Base-by-base conservation (phyloP, 2,329 filamentous ascomycete genomes). In the Neopestalotiopsis sp. region DNA sequence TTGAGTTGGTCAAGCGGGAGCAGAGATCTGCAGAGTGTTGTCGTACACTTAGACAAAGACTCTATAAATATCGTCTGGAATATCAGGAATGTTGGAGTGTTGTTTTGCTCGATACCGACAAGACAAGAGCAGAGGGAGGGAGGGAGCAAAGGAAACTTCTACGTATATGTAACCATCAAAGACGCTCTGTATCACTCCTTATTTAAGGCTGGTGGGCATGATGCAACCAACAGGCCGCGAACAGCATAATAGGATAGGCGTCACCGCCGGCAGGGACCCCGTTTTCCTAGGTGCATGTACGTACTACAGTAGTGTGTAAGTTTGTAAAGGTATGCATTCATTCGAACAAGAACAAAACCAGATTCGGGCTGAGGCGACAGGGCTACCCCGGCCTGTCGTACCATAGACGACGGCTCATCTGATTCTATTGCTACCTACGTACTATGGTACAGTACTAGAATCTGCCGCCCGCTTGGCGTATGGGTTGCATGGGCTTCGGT, bases 391-490 rank as follows among this genome's bases (percentile, higher is more conserved):
- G 61, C 61, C 61, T 10, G 42, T 53, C 20, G 28, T 30, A 40
- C 61, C 61, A 53, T 53, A 64, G 28, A 34, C n/a, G 17, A 64
- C 28, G 40, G 9, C 17, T 45, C 40, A 34, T 34, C 34, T 40
- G 17, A 38, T 61, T 13, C 59, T 34, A 42, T 62, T 62, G 59
- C 40, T 53, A 38, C 28, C n/a, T 32, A 28, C 24, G 24, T 28
- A 28, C 24, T 28, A 28, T 28, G 24, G 24, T 28, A 28, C 24
- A 28, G 24, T 28, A 38, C 34, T 38, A 56, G 63, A 66, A 20
- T 53, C 45, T 53, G 17, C 63, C 63, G 45, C 45, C 45, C 63
- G 38, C 42, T 66, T 38, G 63, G 63, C 63, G 49, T n/a, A 57
- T 66, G 28, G 63, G 49, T n/a, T 28, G 24, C 24, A 28, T 28